phyloP scores from a whole-genome alignment of 805 yeast species.

The Candida schatavii region DNA sequence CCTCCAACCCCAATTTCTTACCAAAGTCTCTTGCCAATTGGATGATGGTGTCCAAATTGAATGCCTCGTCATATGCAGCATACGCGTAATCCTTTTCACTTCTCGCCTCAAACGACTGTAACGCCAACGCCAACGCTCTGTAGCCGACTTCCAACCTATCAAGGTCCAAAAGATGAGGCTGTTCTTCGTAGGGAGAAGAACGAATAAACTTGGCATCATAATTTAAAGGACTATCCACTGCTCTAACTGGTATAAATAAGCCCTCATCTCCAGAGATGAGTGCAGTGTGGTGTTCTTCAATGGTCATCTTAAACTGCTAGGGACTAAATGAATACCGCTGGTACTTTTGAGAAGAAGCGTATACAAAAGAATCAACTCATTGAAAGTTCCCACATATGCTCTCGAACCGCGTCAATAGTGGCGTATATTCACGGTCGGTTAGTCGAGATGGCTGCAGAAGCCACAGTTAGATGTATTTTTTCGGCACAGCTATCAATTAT shows the following conservation, averaged over 20 bases:
- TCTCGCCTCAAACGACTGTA: constrained; percentile 19
- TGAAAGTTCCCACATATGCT: too few relatives aligned
- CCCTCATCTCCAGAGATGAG: constrained; percentile 1
- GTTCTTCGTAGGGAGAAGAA: constrained; percentile 30
- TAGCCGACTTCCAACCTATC: constrained; percentile 17
- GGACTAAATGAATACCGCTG: too few relatives aligned
- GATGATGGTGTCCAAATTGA: constrained; percentile 25
- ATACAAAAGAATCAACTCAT: too few relatives aligned
- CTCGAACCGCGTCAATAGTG: too few relatives aligned
- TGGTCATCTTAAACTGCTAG: too few relatives aligned
- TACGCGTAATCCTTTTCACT: constrained; percentile 19
- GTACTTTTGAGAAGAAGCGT: too few relatives aligned
- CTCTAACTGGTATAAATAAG: constrained; percentile 1
- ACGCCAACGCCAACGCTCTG: constrained; percentile 25
- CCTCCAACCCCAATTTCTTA: constrained; percentile 3
- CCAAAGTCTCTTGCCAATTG: constrained; percentile 14
- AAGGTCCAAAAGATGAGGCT: constrained; percentile 24
- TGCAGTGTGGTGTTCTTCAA: constrained; percentile 4
- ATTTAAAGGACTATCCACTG: neutral
- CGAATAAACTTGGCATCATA: constrained; percentile 11
- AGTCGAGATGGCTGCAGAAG: too few relatives aligned
- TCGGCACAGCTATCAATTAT: too few relatives aligned
- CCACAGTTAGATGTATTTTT: too few relatives aligned
- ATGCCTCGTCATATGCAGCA: constrained; percentile 20
- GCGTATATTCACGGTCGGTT: too few relatives aligned